phyloP scores from a whole-genome alignment of 1,139 yeast species.

The Yamadazyma sp. region DNA sequence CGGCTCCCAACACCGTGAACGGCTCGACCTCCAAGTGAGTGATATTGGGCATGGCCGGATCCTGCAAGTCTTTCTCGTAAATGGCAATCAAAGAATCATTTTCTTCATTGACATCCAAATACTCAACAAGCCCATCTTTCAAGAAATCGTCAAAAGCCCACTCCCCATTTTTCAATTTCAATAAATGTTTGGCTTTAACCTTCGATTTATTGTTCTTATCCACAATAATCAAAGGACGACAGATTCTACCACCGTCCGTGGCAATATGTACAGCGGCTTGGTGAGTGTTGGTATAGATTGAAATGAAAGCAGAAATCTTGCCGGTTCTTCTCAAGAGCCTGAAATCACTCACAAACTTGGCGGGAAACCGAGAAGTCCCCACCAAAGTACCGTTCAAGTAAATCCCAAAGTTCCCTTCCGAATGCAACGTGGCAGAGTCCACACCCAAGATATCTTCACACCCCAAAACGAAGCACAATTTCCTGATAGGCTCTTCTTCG shows the following conservation, averaged over 20 bases:
- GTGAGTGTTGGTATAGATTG: conserved; percentile 86
- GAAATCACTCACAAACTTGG: conserved; percentile 74
- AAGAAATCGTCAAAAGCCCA: conserved; percentile 90
- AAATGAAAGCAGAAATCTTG: conserved; percentile 83
- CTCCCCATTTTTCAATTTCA: conserved; percentile 60
- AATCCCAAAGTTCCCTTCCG: conserved; percentile 77
- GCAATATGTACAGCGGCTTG: conserved; percentile 95
- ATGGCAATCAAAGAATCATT: conserved; percentile 92
- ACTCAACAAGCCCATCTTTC: conserved; percentile 84
- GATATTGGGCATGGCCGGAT: conserved; percentile 28
- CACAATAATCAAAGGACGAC: conserved; percentile 93
- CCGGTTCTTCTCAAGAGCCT: conserved; percentile 83
- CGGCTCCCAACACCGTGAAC: conserved; percentile 95
- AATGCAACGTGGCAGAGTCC: conserved; percentile 82
- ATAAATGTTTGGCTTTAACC: conserved; percentile 71
- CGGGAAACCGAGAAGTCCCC: conserved; percentile 87
- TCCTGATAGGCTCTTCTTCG: conserved; percentile 85
- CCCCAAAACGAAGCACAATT: conserved; percentile 78
- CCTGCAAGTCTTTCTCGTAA: conserved; percentile 59
- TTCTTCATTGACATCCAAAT: conserved; percentile 96
- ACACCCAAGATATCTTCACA: conserved; percentile 82
- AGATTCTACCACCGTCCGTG: conserved; percentile 97
- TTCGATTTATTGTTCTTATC: conserved; percentile 62
- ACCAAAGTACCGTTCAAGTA: conserved; percentile 91
- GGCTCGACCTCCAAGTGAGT: conserved; percentile 97